phyloP scores from a whole-genome alignment of 176 grass and related monocot species.

The Triticum urartu region DNA sequence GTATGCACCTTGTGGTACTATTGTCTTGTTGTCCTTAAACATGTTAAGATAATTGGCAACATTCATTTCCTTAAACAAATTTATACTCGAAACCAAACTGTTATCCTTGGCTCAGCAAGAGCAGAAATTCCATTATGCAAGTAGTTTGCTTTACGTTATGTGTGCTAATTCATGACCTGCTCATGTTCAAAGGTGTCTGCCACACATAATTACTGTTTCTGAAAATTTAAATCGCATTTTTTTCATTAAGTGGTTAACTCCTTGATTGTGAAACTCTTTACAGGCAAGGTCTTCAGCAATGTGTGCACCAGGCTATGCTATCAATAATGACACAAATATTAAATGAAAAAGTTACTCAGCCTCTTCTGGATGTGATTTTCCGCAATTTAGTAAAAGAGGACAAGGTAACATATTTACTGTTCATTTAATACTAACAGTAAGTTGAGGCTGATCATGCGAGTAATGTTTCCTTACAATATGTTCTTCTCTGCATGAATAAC shows the following conservation, averaged over 20 bases:
- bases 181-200: background rate
- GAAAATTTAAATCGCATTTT: background rate
- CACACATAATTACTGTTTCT: background rate
- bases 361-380: constrained; percentile 78
- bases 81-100: too few relatives aligned
- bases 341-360: constrained; percentile 77
- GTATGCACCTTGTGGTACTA: too few relatives aligned
- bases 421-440: constrained; percentile 11
- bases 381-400: constrained; percentile 81
- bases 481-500: constrained; percentile 19
- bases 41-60: too few relatives aligned
- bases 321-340: constrained; percentile 81
- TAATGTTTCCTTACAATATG: constrained; percentile 16
- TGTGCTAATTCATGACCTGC: background rate
- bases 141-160: too few relatives aligned
- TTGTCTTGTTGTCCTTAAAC: too few relatives aligned
- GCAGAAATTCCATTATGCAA: too few relatives aligned
- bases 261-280: constrained; percentile 24
- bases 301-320: constrained; percentile 68
- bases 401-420: constrained; percentile 55
- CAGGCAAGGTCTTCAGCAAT: constrained; percentile 80
- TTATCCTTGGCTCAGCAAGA: too few relatives aligned
- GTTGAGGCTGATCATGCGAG: constrained; percentile 10
- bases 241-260: background rate
- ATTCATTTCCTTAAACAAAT: too few relatives aligned